Evolutionary conservation across 1,284 basidiomycete genomes (phyloP), one percentile per base, ranked within the genome.

Genomic region (Apiotrichum sp.): DNA sequence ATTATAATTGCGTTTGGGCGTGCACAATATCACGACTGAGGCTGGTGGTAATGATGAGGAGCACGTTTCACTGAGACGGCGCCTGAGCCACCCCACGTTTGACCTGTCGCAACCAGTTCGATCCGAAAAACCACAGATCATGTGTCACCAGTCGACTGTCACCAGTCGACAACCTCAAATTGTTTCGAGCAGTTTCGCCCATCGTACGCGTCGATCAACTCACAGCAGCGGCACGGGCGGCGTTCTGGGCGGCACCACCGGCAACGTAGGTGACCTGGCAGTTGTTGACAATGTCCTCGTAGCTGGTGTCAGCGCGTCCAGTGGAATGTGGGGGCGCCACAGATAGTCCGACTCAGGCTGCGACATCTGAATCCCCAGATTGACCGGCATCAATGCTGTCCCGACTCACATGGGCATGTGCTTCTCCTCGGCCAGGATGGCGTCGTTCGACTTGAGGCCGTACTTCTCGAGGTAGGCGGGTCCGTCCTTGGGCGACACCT

Each of bases 161-260:
- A 38, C 36, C 36, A 38, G 36, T 13, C 36, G 36, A 38, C 36
- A 41, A 41, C 40, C 7, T 14, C 36, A 38, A 3, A 14, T 38
- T 2, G 36, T 38, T 38, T 10, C 36, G 36, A 38, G 8, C 36
- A 38, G 8, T 14, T 4, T 2, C 11, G 40, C 40, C 11, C 4
- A 13, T 14, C 4, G 11, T n/a, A 41, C 40, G 40, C n/a, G 11
- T 44, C 44, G 10, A 47, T 13, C 34, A 13, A 84, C 91, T 70
- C 78, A 97, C 91, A 58, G 96, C 91, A 67, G 93, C 95, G 65
- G 86, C 93, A 58, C 96, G 88, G 56, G 95, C 93, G 65, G 93
- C 85, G 74, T 98, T 98, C 78, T 99, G 96, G 31, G 92, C 86
- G 41, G 93, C 95, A 71, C 96, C 96, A 58, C 96, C 96, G 47